phyloP scores from a whole-genome alignment of 2,329 filamentous ascomycete species.

The Pseudogymnoascus destructans region DNA sequence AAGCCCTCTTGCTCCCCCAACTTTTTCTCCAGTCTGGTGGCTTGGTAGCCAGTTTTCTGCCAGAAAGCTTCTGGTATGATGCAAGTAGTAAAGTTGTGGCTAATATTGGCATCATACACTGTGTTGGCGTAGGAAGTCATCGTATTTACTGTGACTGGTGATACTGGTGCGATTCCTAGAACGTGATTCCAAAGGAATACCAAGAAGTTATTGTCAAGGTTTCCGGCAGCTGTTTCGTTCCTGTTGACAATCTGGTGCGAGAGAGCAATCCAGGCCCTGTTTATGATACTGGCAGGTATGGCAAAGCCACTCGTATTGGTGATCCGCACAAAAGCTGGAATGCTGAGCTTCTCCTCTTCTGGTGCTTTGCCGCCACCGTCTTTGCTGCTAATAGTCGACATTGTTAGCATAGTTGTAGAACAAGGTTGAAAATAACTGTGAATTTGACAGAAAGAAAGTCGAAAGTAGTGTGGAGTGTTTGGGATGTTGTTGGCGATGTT shows the following conservation, averaged over 20 bases:
- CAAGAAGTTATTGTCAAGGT: not conserved
- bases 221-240: not conserved
- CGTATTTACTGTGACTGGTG: not conserved
- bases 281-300: not conserved
- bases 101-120: not conserved
- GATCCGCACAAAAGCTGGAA: not conserved
- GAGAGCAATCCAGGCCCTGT: not conserved
- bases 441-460: not conserved
- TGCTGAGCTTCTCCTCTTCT: not conserved
- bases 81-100: not conserved
- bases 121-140: not conserved
- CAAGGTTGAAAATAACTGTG: not conserved
- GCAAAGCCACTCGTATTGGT: not conserved
- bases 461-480: not conserved
- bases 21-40: not conserved
- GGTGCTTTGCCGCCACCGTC: not conserved
- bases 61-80: not conserved
- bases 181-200: not conserved
- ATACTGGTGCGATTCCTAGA: not conserved
- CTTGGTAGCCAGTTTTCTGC: not conserved
- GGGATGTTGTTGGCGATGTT: not conserved
- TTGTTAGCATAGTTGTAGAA: not conserved
- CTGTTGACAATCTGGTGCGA: not conserved
- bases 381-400: not conserved
- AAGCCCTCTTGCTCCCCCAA: not conserved